phyloP scores from a whole-genome alignment of 345 rosid genomes.

The Mangifera indica region DNA sequence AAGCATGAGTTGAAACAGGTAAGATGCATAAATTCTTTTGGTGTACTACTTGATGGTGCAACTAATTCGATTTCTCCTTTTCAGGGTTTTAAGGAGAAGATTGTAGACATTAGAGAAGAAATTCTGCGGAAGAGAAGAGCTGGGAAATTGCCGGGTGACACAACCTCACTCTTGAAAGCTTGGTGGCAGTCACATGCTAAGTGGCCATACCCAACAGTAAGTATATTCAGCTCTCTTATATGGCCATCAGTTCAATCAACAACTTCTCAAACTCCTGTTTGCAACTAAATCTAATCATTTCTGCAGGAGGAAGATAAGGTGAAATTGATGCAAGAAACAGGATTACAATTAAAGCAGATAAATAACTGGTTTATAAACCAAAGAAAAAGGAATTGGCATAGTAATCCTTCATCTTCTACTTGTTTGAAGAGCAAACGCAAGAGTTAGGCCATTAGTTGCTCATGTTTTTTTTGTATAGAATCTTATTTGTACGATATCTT shows the following conservation, averaged over 20 bases:
- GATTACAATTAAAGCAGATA: constrained; percentile 82
- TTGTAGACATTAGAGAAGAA: constrained; percentile 84
- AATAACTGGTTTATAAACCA: constrained; percentile 92
- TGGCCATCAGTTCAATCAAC: not conserved
- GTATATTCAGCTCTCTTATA: not conserved
- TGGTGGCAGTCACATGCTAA: constrained; percentile 94
- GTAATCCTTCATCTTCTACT: constrained; percentile 60
- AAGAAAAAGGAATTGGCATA: constrained; percentile 88
- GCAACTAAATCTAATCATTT: constrained; percentile 11
- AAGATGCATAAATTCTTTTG: constrained; percentile 16
- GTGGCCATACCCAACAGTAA: constrained; percentile 95
- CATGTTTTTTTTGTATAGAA: not conserved
- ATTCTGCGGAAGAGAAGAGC: constrained; percentile 89
- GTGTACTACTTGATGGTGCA: not conserved
- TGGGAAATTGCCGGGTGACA: constrained; percentile 84
- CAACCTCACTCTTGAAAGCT: constrained; percentile 68
- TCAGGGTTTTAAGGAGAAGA: constrained; percentile 83
- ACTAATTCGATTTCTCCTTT: constrained; percentile 19
- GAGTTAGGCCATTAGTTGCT: constrained; percentile 42
- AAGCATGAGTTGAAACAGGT: constrained; percentile 93
- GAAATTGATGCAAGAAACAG: constrained; percentile 74
- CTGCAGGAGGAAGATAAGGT: constrained; percentile 86
- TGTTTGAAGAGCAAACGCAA: constrained; percentile 70
- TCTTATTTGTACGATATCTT: constrained; percentile 6
- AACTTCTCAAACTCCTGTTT: not conserved